These are phyloP conservation scores for Aristolochia californica DNA, from an alignment of 164 flowering plant genomes.

Conservation along the genomic window DNA sequence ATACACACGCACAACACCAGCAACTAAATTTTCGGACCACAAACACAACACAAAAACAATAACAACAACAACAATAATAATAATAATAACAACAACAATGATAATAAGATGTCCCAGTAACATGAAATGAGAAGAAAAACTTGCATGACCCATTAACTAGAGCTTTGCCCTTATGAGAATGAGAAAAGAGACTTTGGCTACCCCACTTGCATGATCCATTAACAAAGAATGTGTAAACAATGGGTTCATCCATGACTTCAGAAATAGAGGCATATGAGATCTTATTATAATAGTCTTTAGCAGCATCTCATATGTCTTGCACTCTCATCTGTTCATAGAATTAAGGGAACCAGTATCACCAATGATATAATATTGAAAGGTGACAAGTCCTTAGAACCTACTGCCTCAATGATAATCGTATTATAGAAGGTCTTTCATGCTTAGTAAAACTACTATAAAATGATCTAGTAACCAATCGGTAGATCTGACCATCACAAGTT, in stretches of 20 bases:
- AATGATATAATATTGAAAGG: no score
- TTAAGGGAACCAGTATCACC: slow-evolving; percentile 5
- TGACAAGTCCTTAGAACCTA: no score
- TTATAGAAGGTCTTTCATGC: no score
- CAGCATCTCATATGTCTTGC: slow-evolving; percentile 26
- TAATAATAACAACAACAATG: no score
- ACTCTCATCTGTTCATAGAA: slow-evolving; percentile 46
- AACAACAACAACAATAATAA: no score
- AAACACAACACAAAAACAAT: no score
- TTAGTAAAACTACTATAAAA: no score
- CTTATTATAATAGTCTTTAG: slow-evolving; percentile 13
- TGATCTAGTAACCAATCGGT: no score
- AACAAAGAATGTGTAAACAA: slow-evolving; percentile 49
- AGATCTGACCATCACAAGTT: no score
- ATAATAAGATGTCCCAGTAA: neutral
- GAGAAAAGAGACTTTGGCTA: slow-evolving; percentile 58
- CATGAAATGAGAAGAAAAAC: slow-evolving; percentile 69
- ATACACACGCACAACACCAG: no score
- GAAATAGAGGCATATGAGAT: slow-evolving; percentile 7
- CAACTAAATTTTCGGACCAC: no score
- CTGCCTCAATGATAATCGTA: no score
- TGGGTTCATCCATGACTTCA: slow-evolving; percentile 15
- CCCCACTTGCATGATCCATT: slow-evolving; percentile 73
- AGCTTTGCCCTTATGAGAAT: slow-evolving; percentile 48
- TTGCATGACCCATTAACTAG: slow-evolving; percentile 81